Evolutionary conservation across 345 rosid genomes (phyloP).

Genomic region (Syzygium oleosum): DNA sequence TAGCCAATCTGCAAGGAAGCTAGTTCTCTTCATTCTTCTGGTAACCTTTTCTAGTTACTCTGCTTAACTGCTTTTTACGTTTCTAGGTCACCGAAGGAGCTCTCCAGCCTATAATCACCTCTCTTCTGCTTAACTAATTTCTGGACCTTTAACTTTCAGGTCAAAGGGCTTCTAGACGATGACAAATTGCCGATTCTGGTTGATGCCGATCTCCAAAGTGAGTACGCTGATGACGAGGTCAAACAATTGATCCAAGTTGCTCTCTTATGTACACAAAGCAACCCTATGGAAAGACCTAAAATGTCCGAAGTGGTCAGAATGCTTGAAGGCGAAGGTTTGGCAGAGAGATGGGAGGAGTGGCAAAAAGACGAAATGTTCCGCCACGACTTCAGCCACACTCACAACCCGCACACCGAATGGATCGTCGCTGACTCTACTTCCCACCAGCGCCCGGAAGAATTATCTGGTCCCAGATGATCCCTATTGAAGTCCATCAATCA

Average conservation of each 20-base stretch:
- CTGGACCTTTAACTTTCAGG: slow-evolving; percentile 27
- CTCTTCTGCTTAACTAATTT: neutral
- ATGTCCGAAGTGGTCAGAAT: slow-evolving; percentile 93
- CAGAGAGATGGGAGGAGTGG: slow-evolving; percentile 95
- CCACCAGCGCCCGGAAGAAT: slow-evolving; percentile 53
- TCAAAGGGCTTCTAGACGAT: slow-evolving; percentile 83
- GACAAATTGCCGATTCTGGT: slow-evolving; percentile 69
- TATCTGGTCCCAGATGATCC: slow-evolving; percentile 83
- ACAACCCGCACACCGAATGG: slow-evolving; percentile 39
- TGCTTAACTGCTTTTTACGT: neutral
- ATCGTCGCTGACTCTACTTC: slow-evolving; percentile 46
- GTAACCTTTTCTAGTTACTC: neutral
- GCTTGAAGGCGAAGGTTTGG: slow-evolving; percentile 93
- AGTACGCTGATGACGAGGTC: slow-evolving; percentile 55
- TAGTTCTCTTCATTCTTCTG: neutral
- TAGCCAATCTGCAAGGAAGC: neutral
- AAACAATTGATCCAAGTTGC: slow-evolving; percentile 85
- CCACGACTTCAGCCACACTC: slow-evolving; percentile 37
- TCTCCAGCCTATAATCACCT: neutral
- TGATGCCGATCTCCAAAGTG: slow-evolving; percentile 52
- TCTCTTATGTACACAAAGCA: slow-evolving; percentile 69
- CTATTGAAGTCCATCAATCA: neutral
- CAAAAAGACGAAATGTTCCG: slow-evolving; percentile 73
- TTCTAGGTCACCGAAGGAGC: neutral
- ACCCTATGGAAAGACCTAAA: slow-evolving; percentile 78